A percentile compares a stretch with the other conserved stretches of the same genome.
phyloP scores from a whole-genome alignment of 306 rosid genomes.

The Styphnolobium japonicum region DNA sequence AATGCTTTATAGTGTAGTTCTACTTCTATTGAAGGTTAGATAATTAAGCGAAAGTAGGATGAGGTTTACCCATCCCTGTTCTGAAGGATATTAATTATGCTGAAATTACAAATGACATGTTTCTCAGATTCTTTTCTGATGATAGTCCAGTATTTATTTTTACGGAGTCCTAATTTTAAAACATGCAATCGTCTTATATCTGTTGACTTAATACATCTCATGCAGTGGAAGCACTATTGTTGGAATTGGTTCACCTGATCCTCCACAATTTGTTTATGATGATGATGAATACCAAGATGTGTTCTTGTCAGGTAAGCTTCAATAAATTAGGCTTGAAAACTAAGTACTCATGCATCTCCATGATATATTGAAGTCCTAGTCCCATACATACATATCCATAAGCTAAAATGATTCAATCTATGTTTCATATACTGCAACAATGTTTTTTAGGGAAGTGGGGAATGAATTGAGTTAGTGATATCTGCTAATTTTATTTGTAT shows the following conservation, averaged over 20 bases:
- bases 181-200: conserved; percentile 1
- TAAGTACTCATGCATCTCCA: not conserved
- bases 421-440: not conserved
- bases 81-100: conserved; percentile 1
- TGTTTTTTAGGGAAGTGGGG: not conserved
- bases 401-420: not conserved
- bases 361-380: not conserved
- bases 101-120: not conserved
- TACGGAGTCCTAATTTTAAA: not conserved
- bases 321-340: not conserved
- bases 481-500: not conserved
- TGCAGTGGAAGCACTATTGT: conserved; percentile 98
- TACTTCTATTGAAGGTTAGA: not conserved
- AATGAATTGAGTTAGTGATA: not conserved
- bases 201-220: conserved; percentile 31
- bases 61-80: not conserved
- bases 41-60: not conserved
- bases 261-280: conserved; percentile 84
- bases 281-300: conserved; percentile 77
- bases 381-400: not conserved
- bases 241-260: conserved; percentile 95
- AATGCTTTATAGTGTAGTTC: not conserved
- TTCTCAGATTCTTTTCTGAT: not conserved
- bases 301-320: conserved; percentile 77
- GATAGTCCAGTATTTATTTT: not conserved